A percentile compares a stretch with the other conserved stretches of the same genome.
phyloP scores from a whole-genome alignment of 352 stramenopile genomes.

The Vaucheria bursata region DNA sequence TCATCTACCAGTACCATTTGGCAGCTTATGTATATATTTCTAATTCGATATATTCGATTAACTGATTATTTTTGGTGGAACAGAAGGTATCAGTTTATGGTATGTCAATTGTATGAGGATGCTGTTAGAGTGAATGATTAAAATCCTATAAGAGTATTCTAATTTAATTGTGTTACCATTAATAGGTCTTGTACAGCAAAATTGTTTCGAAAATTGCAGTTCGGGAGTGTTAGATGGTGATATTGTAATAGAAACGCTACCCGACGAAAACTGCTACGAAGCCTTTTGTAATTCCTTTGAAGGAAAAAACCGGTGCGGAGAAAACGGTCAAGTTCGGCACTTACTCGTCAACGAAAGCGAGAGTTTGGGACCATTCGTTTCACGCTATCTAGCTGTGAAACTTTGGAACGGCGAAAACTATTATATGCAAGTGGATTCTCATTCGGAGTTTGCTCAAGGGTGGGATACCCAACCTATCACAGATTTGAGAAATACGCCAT shows the following conservation, averaged over 20 bases:
- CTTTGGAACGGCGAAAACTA: conserved; percentile 54
- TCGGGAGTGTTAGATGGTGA: not conserved
- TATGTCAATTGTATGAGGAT: no score
- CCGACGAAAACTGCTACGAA: not conserved
- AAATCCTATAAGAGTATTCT: no score
- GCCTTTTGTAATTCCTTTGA: not conserved
- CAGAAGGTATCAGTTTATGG: no score
- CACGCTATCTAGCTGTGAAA: conserved; percentile 49
- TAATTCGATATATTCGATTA: no score
- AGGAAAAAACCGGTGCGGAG: not conserved
- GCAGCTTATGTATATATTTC: no score
- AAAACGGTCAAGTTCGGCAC: conserved; percentile 53
- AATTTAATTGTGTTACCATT: no score
- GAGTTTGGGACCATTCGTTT: conserved; percentile 62
- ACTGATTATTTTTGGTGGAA: no score
- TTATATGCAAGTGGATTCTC: conserved; percentile 69
- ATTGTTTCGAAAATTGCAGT: not conserved
- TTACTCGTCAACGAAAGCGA: conserved; percentile 68
- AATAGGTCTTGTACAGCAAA: not conserved
- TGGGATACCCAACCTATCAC: conserved; percentile 59
- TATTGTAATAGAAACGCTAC: not conserved
- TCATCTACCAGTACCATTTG: no score
- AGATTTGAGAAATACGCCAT: conserved; percentile 33
- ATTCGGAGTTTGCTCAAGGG: conserved; percentile 58
- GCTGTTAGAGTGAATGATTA: no score